These are phyloP conservation scores for Pythium rishiriense DNA, from an alignment of 352 stramenopile species.

Conservation along the genomic window DNA sequence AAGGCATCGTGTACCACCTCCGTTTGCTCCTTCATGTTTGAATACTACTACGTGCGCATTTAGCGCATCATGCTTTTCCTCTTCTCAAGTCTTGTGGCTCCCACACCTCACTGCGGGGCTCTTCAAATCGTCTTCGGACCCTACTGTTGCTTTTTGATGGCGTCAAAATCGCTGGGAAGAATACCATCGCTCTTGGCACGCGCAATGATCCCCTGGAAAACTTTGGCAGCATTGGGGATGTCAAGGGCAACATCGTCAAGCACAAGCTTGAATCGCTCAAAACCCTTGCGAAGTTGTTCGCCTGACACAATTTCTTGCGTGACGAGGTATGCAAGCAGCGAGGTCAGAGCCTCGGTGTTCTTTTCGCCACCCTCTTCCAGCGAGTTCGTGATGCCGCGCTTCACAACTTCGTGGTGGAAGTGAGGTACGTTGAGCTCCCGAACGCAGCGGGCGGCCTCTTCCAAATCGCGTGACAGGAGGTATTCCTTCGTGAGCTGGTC, in stretches of 20 bases:
- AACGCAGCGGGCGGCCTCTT: conserved; percentile 92
- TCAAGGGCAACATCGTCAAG: conserved; percentile 51
- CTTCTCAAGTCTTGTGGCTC: background rate
- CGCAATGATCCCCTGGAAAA: conserved; percentile 32
- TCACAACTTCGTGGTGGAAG: conserved; percentile 98
- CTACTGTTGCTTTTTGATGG: conserved; percentile 30
- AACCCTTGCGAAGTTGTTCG: conserved; percentile 75
- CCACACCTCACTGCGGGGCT: background rate
- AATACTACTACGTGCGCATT: background rate
- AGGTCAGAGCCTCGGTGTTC: conserved; percentile 41
- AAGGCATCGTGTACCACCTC: conserved; percentile 10
- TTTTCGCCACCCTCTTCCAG: conserved; percentile 43
- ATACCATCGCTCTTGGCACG: conserved; percentile 80
- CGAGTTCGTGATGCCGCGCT: conserved; percentile 62
- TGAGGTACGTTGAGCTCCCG: conserved; percentile 94
- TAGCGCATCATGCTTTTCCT: background rate
- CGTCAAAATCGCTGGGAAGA: conserved; percentile 34
- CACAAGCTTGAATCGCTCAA: conserved; percentile 82
- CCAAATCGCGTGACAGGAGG: conserved; percentile 92
- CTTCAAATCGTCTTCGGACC: background rate
- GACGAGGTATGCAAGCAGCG: conserved; percentile 44
- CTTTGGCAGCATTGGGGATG: conserved; percentile 30
- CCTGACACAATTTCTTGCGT: conserved; percentile 45
- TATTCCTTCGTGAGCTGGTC: conserved; percentile 97
- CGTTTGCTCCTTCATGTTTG: conserved; percentile 3